A percentile compares a stretch with the other conserved stretches of the same genome.
phyloP scores from a whole-genome alignment of 2,329 filamentous ascomycete species.

The Arthrobotrys conoides region DNA sequence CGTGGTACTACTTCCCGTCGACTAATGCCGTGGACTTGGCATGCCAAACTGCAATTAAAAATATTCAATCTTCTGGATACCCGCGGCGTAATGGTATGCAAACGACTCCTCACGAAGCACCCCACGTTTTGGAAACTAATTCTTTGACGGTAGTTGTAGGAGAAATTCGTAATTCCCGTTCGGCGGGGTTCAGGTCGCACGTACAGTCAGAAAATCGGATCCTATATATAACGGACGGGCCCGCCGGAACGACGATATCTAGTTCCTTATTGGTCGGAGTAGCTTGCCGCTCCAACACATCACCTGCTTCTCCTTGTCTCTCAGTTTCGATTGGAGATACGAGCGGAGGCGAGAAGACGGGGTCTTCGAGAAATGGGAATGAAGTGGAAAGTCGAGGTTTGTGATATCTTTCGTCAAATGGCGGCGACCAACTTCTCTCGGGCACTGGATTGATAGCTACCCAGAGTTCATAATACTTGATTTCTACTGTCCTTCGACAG shows the following conservation, averaged over 20 bases:
- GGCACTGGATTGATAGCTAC: neutral
- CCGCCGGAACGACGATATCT: neutral
- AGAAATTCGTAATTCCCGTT: neutral
- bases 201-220: neutral
- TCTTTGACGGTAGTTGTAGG: neutral
- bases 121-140: neutral
- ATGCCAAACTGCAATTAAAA: neutral
- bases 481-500: neutral
- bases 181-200: neutral
- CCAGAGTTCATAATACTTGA: constrained; percentile 11
- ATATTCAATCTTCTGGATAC: neutral
- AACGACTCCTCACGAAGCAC: neutral
- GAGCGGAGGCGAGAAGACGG: neutral
- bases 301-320: neutral
- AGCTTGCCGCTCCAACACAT: neutral
- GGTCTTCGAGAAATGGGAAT: neutral
- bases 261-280: neutral
- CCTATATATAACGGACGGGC: neutral
- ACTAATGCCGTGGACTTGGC: neutral
- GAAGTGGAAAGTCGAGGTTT: neutral
- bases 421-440: neutral
- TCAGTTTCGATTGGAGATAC: neutral
- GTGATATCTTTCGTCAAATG: neutral
- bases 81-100: neutral
- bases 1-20: neutral